Conservation (phyloP, 176 grass and related monocot genomes). For the Rhynchospora pubera region DNA sequence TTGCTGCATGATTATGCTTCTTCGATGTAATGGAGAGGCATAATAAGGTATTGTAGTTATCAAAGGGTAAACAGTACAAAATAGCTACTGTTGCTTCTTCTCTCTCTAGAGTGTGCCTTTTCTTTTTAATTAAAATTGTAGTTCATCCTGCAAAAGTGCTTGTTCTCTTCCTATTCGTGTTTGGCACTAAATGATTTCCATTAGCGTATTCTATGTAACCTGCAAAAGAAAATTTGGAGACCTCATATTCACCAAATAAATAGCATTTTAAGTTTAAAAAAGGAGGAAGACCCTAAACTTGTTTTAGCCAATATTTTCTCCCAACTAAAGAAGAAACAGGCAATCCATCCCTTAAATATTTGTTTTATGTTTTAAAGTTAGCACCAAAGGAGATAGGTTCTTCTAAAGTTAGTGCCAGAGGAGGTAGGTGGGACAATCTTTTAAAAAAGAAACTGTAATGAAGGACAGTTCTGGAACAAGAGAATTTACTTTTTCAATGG, state of each 20-base stretch:
- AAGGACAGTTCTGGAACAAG: background rate
- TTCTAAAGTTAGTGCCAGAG: background rate
- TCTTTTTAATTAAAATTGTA: background rate
- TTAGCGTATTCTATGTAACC: background rate
- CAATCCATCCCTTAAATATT: background rate
- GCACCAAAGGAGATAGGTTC: background rate
- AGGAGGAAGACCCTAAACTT: background rate
- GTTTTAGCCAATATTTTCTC: background rate
- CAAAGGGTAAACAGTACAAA: background rate
- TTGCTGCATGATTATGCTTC: background rate
- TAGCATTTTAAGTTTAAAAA: background rate
- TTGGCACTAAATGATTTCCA: background rate
- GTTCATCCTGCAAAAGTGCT: background rate
- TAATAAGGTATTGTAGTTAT: background rate
- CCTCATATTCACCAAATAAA: background rate
- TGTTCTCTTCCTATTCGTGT: background rate
- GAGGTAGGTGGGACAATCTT: background rate
- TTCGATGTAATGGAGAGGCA: background rate
- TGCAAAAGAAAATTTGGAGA: background rate
- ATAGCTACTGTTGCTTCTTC: background rate
- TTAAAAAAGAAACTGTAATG: too few relatives aligned
- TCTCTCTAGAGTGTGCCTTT: background rate
- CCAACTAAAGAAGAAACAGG: background rate
- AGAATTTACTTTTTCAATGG: background rate
- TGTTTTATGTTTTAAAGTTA: background rate